Evolutionary conservation across 495 filamentous ascomycete genomes (phyloP).

Genomic region (Annulohypoxylon nitens): DNA sequence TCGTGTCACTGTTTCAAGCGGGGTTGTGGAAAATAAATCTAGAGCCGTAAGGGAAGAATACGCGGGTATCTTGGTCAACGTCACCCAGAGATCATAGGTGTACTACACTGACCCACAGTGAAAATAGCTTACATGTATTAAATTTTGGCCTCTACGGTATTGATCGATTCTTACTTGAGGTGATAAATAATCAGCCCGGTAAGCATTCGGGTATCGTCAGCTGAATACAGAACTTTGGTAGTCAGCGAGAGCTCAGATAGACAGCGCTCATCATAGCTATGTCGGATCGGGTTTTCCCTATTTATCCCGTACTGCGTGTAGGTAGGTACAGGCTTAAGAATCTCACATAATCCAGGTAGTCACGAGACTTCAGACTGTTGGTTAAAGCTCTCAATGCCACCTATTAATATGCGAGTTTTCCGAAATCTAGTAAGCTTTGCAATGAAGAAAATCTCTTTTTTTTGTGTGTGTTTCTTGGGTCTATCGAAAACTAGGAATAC

Average conservation of each 20-base stretch:
- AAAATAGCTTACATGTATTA: too few relatives aligned
- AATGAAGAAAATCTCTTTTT: neutral
- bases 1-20: constrained; percentile 12
- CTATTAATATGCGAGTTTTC: neutral
- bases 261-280: too few relatives aligned
- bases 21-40: constrained; percentile 14
- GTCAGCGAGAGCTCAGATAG: too few relatives aligned
- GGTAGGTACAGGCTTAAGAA: neutral
- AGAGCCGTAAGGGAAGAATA: constrained; percentile 8
- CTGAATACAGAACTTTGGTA: too few relatives aligned
- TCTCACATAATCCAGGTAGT: neutral
- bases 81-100: neutral
- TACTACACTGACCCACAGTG: neutral
- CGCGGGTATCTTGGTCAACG: neutral
- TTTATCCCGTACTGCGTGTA: neutral
- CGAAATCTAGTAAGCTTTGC: neutral
- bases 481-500: neutral
- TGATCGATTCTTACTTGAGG: too few relatives aligned
- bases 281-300: neutral
- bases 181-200: too few relatives aligned
- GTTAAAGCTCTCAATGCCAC: neutral
- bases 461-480: neutral
- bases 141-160: too few relatives aligned
- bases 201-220: too few relatives aligned
- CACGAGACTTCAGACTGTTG: neutral